These are phyloP conservation scores for Phoenix roebelenii DNA, from an alignment of 176 grass and related monocot genomes.

Conservation along the genomic window DNA sequence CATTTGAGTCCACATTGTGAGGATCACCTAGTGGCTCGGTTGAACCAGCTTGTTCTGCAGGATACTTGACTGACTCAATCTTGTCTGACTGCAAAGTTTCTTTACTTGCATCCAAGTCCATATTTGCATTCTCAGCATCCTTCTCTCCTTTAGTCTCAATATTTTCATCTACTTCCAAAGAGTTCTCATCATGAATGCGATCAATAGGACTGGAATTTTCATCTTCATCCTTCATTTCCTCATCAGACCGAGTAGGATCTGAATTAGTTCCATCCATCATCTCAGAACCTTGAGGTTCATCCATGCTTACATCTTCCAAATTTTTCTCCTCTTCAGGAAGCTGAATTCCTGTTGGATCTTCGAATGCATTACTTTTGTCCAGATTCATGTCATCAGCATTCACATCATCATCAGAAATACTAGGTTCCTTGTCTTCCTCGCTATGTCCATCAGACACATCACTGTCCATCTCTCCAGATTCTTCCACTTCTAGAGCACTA, in stretches of 20 bases:
- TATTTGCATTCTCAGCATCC: conserved; percentile 43
- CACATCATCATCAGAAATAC: conserved; percentile 33
- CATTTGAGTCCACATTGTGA: conserved; percentile 44
- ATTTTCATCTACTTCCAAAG: conserved; percentile 25
- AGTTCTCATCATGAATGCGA: conserved; percentile 39
- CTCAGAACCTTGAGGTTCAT: conserved; percentile 34
- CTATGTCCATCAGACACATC: conserved; percentile 36
- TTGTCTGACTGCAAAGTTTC: conserved; percentile 34
- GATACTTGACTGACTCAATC: conserved; percentile 39
- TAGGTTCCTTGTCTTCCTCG: conserved; percentile 46
- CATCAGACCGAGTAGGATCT: conserved; percentile 27
- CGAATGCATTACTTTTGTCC: conserved; percentile 72
- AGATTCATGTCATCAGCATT: conserved; percentile 25
- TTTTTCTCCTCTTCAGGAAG: conserved; percentile 51
- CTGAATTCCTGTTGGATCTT: conserved; percentile 54
- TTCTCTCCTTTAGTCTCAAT: conserved; percentile 25
- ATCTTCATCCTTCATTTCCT: conserved; percentile 37
- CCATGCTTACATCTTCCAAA: conserved; percentile 43
- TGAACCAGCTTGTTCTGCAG: conserved; percentile 21
- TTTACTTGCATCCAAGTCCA: conserved; percentile 28
- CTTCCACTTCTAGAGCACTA: conserved; percentile 36
- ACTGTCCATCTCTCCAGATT: conserved; percentile 42
- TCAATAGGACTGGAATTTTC: conserved; percentile 27
- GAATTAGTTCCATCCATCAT: conserved; percentile 28
- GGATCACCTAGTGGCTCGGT: conserved; percentile 22